Base-by-base conservation (phyloP, 2,329 filamentous ascomycete species). In the Raffaelea ambrosiae region DNA sequence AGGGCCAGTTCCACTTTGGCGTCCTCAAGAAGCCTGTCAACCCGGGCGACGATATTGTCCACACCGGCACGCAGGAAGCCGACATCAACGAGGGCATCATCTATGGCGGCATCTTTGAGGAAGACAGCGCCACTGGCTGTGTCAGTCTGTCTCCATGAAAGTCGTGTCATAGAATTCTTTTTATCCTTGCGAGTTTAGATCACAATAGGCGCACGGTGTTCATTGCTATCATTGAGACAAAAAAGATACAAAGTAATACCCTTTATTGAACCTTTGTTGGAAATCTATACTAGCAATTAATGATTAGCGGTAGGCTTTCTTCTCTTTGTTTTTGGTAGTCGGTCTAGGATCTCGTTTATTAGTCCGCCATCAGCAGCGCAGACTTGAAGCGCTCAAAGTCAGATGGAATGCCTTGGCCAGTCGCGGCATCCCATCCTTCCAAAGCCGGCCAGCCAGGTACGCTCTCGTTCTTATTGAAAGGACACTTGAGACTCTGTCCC, bases 1-100 rank as follows among this genome's bases (percentile, higher is more conserved):
- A 73, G 47, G 79, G 79, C 20, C 77, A 82, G 59, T 81, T 72
- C 60, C 79, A 83, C 58, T 72, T 83, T 45, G 79, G 79, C 33
- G 58, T 81, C 1, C 64, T 83, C 50, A 83, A 83, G 71, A 82
- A 81, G 67, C 71, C 74, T 5, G 68, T 73, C 43, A 66, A 73
- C 47, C 53, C 59, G 31, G 63, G 61, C 29, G 58, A 55, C 41
- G 70, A 77, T 54, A 66, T 76, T 36, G 67, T 66, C 40, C 70
- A 69, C 57, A 58, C 66, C 36, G 75, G 72, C 5, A 68, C 65
- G 54, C 76, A 79, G 58, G 63, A 66, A 51, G 53, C 62, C 10
- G 67, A 63, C 21, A 71, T 78, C 48, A 58, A 76, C 54, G 75
- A 79, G 59, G 74, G 74, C 2, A 55, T 78, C 36, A 65, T 76